These are phyloP conservation scores for Funneliformis geosporum DNA, from an alignment of 192 early-diverging fungal species.

Conservation along the genomic window DNA sequence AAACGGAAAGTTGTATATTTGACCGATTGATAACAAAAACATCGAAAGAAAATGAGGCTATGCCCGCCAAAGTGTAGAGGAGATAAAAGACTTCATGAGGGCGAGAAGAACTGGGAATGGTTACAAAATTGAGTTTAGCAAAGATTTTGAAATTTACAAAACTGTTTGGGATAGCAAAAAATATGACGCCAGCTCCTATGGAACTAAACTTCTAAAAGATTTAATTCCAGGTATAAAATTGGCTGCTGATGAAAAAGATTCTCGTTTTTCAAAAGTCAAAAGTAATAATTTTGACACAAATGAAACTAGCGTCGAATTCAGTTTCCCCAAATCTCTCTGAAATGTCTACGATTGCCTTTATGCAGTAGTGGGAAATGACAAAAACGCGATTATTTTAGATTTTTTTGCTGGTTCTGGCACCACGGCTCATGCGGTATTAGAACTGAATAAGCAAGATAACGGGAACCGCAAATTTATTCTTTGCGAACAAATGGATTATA, in stretches of 20 bases:
- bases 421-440: neutral
- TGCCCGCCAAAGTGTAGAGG: neutral
- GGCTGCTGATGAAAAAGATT: no score
- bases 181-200: neutral
- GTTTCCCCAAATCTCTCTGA: conserved; percentile 1
- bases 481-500: conserved; percentile 4
- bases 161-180: neutral
- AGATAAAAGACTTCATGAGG: neutral
- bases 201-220: neutral
- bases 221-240: neutral
- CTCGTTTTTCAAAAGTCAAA: no score
- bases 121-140: neutral
- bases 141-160: neutral
- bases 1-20: neutral
- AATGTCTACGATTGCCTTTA: conserved; percentile 4
- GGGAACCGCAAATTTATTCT: neutral
- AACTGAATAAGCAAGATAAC: neutral
- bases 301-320: no score
- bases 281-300: no score
- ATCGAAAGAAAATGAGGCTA: neutral
- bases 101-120: neutral
- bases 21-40: neutral
- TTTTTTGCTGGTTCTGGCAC: neutral
- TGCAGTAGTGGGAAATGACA: conserved; percentile 1
- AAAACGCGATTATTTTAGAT: neutral